phyloP scores from a whole-genome alignment of 1,139 yeast genomes.

The Geotrichum restrictum region DNA sequence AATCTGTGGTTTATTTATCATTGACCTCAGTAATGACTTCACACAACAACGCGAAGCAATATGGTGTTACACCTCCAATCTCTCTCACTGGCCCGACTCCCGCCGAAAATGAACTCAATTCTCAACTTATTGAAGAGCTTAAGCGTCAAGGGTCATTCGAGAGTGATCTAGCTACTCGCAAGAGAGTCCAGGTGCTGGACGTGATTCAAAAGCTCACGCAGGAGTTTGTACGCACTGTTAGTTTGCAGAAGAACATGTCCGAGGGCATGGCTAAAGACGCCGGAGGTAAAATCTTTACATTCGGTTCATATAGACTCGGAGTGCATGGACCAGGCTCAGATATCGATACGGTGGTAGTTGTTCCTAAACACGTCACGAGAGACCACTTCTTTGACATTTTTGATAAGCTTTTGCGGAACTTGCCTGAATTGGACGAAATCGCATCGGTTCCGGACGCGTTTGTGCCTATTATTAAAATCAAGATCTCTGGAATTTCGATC shows the following conservation, averaged over 20 bases:
- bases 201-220: constrained; percentile 66
- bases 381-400: constrained; percentile 84
- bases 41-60: constrained; percentile 15
- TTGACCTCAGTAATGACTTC: no score
- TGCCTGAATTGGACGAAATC: constrained; percentile 83
- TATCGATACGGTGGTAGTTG: constrained; percentile 92
- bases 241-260: constrained; percentile 79
- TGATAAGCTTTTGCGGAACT: constrained; percentile 56
- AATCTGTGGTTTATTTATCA: no score
- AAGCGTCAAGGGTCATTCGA: constrained; percentile 88
- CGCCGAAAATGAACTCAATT: constrained; percentile 71
- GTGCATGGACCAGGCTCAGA: constrained; percentile 98
- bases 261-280: constrained; percentile 97
- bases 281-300: constrained; percentile 93
- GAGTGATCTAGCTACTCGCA: constrained; percentile 71
- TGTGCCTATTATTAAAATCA: constrained; percentile 89
- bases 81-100: constrained; percentile 81
- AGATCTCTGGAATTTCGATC: constrained; percentile 81
- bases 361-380: constrained; percentile 90
- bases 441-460: constrained; percentile 94
- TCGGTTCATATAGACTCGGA: constrained; percentile 90
- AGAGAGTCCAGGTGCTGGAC: constrained; percentile 68
- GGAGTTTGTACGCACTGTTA: constrained; percentile 79
- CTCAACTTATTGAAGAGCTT: constrained; percentile 68
- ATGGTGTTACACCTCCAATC: constrained; percentile 88